Percentiles rank a stretch among this genome's conserved stretches.
These are phyloP conservation scores for Phytopythium montanum DNA, from an alignment of 352 stramenopile genomes.

Conservation along the genomic window DNA sequence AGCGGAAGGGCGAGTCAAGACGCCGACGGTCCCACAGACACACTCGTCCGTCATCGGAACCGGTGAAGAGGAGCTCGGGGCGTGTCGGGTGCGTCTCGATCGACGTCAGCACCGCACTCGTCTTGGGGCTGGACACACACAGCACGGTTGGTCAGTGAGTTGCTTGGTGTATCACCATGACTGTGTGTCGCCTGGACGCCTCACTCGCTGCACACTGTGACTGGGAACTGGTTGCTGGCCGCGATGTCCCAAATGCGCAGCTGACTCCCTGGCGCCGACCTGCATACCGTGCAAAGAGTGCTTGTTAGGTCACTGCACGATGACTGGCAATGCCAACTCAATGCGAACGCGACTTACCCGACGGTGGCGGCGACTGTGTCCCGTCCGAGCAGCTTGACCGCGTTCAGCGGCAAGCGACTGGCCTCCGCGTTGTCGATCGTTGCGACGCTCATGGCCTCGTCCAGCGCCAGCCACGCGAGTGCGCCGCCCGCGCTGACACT, in stretches of 20 bases:
- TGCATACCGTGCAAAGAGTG: slow-evolving; percentile 7
- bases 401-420: slow-evolving; percentile 53
- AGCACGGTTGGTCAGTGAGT: neutral
- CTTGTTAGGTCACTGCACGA: neutral
- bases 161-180: neutral
- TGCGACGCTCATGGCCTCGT: slow-evolving; percentile 40
- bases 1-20: slow-evolving; percentile 57
- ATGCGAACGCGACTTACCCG: slow-evolving; percentile 28
- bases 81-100: slow-evolving; percentile 75
- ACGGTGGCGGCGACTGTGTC: slow-evolving; percentile 67
- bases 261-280: slow-evolving; percentile 48
- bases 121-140: slow-evolving; percentile 25
- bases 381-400: slow-evolving; percentile 66
- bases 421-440: slow-evolving; percentile 51
- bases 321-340: slow-evolving; percentile 5
- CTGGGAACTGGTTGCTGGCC: slow-evolving; percentile 49
- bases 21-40: slow-evolving; percentile 76
- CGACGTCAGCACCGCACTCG: slow-evolving; percentile 41
- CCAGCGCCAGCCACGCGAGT: slow-evolving; percentile 66
- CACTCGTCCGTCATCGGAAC: slow-evolving; percentile 59
- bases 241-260: slow-evolving; percentile 75
- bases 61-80: slow-evolving; percentile 71
- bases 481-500: slow-evolving; percentile 46
- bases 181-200: neutral
- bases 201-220: slow-evolving; percentile 53